phyloP scores from a whole-genome alignment of 352 stramenopile genomes.

The Phytophthora hybrid region DNA sequence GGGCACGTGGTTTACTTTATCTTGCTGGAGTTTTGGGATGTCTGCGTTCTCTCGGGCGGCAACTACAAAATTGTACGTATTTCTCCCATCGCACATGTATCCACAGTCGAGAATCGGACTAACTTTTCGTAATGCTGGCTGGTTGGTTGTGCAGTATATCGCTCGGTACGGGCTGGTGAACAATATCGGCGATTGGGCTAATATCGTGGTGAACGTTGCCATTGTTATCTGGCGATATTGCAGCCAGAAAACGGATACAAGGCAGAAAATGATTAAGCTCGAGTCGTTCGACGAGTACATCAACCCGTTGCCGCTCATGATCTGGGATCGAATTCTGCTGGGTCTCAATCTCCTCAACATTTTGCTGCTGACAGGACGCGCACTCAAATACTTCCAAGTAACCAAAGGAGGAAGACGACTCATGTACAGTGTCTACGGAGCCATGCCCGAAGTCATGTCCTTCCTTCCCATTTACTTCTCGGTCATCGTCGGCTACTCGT shows the following conservation, averaged over 20 bases:
- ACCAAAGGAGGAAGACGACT: constrained; percentile 67
- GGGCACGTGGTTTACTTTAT: constrained; percentile 68
- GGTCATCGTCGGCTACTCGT: constrained; percentile 75
- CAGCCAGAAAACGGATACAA: constrained; percentile 50
- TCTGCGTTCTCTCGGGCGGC: constrained; percentile 67
- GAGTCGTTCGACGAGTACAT: constrained; percentile 71
- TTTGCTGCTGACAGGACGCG: constrained; percentile 62
- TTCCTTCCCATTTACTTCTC: constrained; percentile 76
- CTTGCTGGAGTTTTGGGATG: constrained; percentile 69
- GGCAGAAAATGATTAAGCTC: constrained; percentile 53
- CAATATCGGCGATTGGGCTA: constrained; percentile 73
- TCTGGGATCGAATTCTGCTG: constrained; percentile 71
- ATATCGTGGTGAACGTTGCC: constrained; percentile 62
- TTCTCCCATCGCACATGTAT: not conserved
- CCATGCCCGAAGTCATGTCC: constrained; percentile 77
- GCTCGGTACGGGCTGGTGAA: constrained; percentile 71
- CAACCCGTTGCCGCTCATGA: constrained; percentile 50
- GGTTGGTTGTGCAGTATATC: constrained; percentile 53
- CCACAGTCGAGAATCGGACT: not conserved
- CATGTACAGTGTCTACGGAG: constrained; percentile 75
- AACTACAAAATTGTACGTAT: constrained; percentile 53
- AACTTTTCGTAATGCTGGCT: not conserved
- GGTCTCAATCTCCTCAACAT: constrained; percentile 77
- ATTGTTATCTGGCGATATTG: constrained; percentile 72
- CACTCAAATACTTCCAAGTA: constrained; percentile 81